A percentile compares a stretch with the other conserved stretches of the same genome.
Conservation (phyloP, 73 alveolate genomes). For the Paramecium sexaurelia region DNA sequence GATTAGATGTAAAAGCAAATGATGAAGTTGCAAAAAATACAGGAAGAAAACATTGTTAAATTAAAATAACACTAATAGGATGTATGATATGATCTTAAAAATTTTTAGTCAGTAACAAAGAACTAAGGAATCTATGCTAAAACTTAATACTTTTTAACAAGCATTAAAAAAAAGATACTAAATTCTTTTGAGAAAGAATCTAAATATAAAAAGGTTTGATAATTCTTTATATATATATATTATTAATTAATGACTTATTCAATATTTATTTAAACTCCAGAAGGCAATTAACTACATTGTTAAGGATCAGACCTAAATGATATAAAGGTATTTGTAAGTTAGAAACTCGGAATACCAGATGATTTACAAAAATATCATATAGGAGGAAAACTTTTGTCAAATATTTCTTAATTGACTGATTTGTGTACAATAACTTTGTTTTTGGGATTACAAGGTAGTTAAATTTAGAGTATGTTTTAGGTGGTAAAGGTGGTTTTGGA, state of each 20-base stretch:
- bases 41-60: neutral
- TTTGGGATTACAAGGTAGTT: conserved; percentile 15
- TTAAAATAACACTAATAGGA: neutral
- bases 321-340: neutral
- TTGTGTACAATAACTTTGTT: neutral
- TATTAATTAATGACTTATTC: neutral
- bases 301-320: neutral
- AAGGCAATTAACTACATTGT: neutral
- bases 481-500: conserved; percentile 63
- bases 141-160: neutral
- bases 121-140: neutral
- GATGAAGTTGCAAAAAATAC: neutral
- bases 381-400: neutral
- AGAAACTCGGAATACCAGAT: neutral
- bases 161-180: neutral
- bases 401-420: neutral
- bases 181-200: conserved; percentile 4
- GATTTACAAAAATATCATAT: neutral
- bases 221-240: neutral
- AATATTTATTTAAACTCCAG: conserved; percentile 1
- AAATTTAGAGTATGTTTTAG: neutral
- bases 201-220: neutral
- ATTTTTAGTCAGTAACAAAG: neutral
- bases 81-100: neutral
- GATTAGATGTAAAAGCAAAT: neutral